Evolutionary conservation across 1,284 basidiomycete genomes (phyloP), one percentile per base, ranked within the genome.

Genomic region (Cryptococcus sp.): DNA sequence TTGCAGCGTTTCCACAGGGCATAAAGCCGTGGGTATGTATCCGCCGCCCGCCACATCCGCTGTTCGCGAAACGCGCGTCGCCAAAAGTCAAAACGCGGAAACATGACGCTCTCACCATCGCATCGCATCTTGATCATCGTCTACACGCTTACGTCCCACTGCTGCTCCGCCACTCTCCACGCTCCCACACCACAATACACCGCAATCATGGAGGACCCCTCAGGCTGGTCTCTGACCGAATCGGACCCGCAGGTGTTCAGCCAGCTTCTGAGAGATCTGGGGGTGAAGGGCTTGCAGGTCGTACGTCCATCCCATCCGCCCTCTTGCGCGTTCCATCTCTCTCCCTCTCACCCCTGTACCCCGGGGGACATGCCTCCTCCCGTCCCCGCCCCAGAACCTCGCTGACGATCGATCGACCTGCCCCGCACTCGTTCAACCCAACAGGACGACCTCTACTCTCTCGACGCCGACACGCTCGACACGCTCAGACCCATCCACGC

Each of bases 361-460:
- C n/a, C n/a, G n/a, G n/a, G n/a, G n/a, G 9, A 93, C 90, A 73
- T 89, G 89, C 11, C 82, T 95, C 47, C n/a, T 39, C 38, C 38
- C 9, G 16, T 16, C 16, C 11, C 33, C 50, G 42, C 21, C 24
- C 20, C 15, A 8, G 15, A 15, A 8, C 46, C 35, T 36, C 39
- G 18, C 3, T 4, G 38, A n/a, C n/a, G n/a, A n/a, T n/a, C n/a
- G n/a, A n/a, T n/a, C n/a, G n/a, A n/a, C n/a, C n/a, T n/a, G n/a
- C n/a, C n/a, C n/a, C n/a, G n/a, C n/a, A n/a, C n/a, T n/a, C 28
- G 28, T 33, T 33, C 28, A 5, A 33, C 18, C 2, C 9, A 12
- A 18, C 56, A 76, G 49, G 91, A 94, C 71, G 91, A 92, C 74
- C 80, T 96, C 12, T 94, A 91, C 73, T 89, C 89, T 9, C 82